Base-by-base conservation (phyloP, 1,284 basidiomycete species). In the Heterobasidion occidentale region DNA sequence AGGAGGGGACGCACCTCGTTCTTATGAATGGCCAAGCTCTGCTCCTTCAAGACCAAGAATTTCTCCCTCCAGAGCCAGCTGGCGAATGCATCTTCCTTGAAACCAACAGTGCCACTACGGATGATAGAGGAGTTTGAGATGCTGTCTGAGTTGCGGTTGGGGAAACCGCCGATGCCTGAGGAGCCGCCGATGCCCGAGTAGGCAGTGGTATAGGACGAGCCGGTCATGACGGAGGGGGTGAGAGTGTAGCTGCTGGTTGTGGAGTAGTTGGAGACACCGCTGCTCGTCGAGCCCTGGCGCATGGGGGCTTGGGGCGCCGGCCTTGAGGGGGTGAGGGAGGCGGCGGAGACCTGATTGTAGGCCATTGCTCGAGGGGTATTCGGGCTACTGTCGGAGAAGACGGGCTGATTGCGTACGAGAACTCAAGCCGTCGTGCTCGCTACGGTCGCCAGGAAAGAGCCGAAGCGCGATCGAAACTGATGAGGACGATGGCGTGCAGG, bases 21-120 rank as follows among this genome's bases (percentile, higher is more conserved):
- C 78, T 96, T 98, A 72, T 94, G 92, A 60, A 98, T 86, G 46
- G 84, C 81, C 54, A 99, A 72, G 14, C 86, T 81, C 65, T 86
- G 81, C 60, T 94, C 92, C 63, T 86, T 90, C 58, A 98, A 76
- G 5, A 95, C 81, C 50, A 98, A 76, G 90, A 90, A 98, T 67
- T 92, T 89, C 67, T 91, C 86, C 69, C 88, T 86, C 89, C 96
- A 98, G 56, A 98, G 81, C 81, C 92, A 95, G 61, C 90, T 92
- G 14, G 92, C 83, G 61, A 97, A 82, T 0, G 91, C 88, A 57
- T 95, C 92, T 69, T 95, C 94, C 76, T 96, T 96, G 62, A 95
- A 76, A 65, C 79, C 87, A 45, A 90, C 91, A 20, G 74, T 71
- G 6, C 93, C 94, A 56, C 74, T 76, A 53, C 88, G 73, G 35